A percentile compares a stretch with the other conserved stretches of the same genome.
phyloP scores from a whole-genome alignment of 1,284 basidiomycete genomes.

The Boletus subluridellus region DNA sequence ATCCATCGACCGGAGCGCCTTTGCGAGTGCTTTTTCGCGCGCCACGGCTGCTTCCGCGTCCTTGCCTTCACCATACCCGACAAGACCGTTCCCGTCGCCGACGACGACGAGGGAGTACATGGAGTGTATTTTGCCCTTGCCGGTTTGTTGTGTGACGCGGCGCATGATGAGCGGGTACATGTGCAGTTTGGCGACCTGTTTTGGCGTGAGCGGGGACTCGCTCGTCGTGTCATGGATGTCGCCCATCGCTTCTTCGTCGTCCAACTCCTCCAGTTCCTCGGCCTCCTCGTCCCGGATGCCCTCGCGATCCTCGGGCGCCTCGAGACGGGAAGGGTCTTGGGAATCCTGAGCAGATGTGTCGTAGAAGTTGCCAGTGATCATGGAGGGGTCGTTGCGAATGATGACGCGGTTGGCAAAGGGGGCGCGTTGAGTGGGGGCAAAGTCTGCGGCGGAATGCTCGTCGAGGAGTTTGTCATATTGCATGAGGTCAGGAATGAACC shows the following conservation, averaged over 20 bases:
- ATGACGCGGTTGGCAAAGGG: constrained; percentile 58
- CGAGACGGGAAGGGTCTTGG: constrained; percentile 1
- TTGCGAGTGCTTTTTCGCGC: constrained; percentile 60
- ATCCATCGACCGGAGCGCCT: constrained; percentile 82
- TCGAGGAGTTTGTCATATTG: constrained; percentile 58
- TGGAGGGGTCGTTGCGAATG: constrained; percentile 56
- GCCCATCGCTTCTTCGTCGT: constrained; percentile 26
- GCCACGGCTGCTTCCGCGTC: constrained; percentile 62
- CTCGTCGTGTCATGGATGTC: constrained; percentile 24
- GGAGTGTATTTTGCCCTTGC: constrained; percentile 78
- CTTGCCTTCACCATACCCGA: constrained; percentile 89
- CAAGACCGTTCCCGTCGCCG: constrained; percentile 83
- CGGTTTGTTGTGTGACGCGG: constrained; percentile 76
- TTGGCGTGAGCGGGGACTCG: constrained; percentile 21
- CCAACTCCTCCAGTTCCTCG: constrained; percentile 21
- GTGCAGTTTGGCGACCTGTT: constrained; percentile 43
- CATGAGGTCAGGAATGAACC: constrained; percentile 56
- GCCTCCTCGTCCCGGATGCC: constrained; percentile 9
- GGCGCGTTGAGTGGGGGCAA: constrained; percentile 48
- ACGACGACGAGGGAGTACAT: constrained; percentile 72
- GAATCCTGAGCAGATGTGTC: constrained; percentile 11
- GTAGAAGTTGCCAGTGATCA: constrained; percentile 30
- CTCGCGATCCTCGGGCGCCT: constrained; percentile 12
- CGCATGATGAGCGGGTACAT: constrained; percentile 57
- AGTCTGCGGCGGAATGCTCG: constrained; percentile 49